Base-by-base conservation (phyloP, 139 green algal species). In the Haematococcus sp. region DNA sequence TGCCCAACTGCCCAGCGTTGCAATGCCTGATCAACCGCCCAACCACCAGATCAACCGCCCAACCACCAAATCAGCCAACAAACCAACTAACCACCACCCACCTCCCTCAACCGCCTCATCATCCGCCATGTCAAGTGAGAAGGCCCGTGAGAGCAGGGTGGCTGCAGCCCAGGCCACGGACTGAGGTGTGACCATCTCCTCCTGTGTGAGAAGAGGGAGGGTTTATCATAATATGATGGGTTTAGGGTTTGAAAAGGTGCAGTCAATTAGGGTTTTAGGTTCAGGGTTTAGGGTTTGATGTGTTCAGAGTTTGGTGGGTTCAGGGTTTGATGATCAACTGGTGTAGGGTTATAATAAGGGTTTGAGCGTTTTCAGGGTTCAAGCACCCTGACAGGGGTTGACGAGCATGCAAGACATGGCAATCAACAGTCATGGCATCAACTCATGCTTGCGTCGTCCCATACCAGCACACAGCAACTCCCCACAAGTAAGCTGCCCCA, bases 101-200 rank as follows among this genome's bases (percentile, higher is more conserved):
- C 64, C 64, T 63, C 58, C 71, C 60, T 71, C 71, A 34, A 77
- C 60, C 30, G 43, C 30, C n/a, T 77, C 71, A 27, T 76, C 60
- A 55, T 60, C 31, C 13, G 49, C 35, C 54, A 90, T 65, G 68
- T 85, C 78, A 20, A 89, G 75, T 40, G 32, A 76, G 76, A 83
- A 90, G 32, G 74, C 71, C 25, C 84, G 80, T 19, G 63, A 74
- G 30, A 92, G 79, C 51, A 89, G 68, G 46, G 73, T 81, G 19
- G 84, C 81, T 16, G 87, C 87, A 1, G 82, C 87, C 84, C 84
- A 92, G 22, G 49, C 64, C 43, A 88, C 80, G 2, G 51, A 75
- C 3, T 13, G 23, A 0, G 30, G 9, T 0, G 28, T 81, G 1
- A 88, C 80, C 56, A 90, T 70, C 0, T 79, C 71, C 15, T 55